Evolutionary conservation across 129 eudicot species (phyloP).

Genomic region (Helianthus annuus): DNA sequence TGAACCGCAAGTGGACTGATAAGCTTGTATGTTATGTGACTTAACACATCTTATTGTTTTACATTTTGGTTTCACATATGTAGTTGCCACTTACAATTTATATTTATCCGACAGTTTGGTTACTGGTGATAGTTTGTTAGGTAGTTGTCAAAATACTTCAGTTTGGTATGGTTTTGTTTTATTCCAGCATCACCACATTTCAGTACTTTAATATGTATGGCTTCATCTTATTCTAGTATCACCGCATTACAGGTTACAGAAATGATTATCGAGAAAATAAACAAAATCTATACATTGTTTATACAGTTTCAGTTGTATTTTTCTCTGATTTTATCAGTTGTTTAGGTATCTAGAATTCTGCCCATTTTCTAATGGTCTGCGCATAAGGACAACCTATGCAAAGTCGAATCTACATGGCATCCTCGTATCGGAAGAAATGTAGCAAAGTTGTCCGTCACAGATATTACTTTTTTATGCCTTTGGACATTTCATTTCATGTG

Average conservation of each 20-base stretch:
- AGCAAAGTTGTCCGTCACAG: background rate
- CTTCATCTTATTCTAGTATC: background rate
- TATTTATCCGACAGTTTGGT: background rate
- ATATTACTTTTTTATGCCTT: slow-evolving; percentile 46
- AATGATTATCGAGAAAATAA: too few species aligned
- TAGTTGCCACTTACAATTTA: slow-evolving; percentile 21
- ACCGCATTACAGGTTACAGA: too few species aligned
- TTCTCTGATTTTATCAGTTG: too few species aligned
- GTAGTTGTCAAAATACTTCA: background rate
- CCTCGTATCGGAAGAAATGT: background rate
- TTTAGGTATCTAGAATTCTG: too few species aligned
- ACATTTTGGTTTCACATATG: slow-evolving; percentile 20
- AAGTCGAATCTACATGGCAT: background rate
- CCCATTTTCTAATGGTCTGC: too few species aligned
- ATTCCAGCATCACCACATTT: background rate
- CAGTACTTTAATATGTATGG: background rate
- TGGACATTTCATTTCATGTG: slow-evolving; percentile 55
- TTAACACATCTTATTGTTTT: slow-evolving; percentile 24
- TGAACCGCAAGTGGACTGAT: slow-evolving; percentile 23
- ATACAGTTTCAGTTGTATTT: too few species aligned
- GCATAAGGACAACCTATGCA: background rate
- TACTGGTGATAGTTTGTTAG: background rate
- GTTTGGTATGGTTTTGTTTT: background rate
- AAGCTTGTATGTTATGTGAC: slow-evolving; percentile 35
- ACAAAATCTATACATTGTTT: too few species aligned